Evolutionary conservation across 164 flowering plant species (phyloP).

Genomic region (Echeveria elegans): DNA sequence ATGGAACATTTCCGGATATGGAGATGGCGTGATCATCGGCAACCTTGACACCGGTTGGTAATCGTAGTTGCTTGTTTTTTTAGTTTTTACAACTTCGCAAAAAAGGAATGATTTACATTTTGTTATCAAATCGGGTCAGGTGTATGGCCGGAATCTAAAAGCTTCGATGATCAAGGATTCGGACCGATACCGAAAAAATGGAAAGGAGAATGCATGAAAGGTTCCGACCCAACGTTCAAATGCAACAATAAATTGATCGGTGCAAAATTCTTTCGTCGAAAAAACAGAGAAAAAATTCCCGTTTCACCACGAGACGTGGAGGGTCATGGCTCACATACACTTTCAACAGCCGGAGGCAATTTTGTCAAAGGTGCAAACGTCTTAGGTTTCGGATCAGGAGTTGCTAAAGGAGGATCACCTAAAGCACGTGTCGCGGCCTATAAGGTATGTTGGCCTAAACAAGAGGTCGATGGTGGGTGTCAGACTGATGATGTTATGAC

Average conservation of each 20-base stretch:
- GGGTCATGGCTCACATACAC: conserved; percentile 47
- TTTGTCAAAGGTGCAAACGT: conserved; percentile 27
- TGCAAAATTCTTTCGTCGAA: conserved; percentile 30
- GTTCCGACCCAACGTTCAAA: neutral
- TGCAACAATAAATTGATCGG: conserved; percentile 38
- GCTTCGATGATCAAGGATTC: conserved; percentile 53
- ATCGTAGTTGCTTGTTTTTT: neutral
- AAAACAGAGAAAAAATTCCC: conserved; percentile 2
- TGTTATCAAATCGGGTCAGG: conserved; percentile 23
- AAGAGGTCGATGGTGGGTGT: neutral
- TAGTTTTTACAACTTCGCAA: neutral
- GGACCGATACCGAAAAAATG: conserved; percentile 63
- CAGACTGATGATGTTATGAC: conserved; percentile 2
- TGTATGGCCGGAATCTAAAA: conserved; percentile 70
- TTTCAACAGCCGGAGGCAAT: conserved; percentile 40
- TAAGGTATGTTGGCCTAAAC: conserved; percentile 1
- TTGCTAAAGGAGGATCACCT: conserved; percentile 18
- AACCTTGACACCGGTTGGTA: conserved; percentile 39
- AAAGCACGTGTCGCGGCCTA: too few relatives aligned
- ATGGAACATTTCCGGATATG: conserved; percentile 32
- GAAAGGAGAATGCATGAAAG: conserved; percentile 51
- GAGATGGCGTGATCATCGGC: conserved; percentile 35
- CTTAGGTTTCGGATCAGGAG: conserved; percentile 26
- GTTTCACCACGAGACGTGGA: conserved; percentile 17
- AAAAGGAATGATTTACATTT: too few relatives aligned